Evolutionary conservation across 2,329 filamentous ascomycete genomes (phyloP).

Genomic region (Fusarium poae): DNA sequence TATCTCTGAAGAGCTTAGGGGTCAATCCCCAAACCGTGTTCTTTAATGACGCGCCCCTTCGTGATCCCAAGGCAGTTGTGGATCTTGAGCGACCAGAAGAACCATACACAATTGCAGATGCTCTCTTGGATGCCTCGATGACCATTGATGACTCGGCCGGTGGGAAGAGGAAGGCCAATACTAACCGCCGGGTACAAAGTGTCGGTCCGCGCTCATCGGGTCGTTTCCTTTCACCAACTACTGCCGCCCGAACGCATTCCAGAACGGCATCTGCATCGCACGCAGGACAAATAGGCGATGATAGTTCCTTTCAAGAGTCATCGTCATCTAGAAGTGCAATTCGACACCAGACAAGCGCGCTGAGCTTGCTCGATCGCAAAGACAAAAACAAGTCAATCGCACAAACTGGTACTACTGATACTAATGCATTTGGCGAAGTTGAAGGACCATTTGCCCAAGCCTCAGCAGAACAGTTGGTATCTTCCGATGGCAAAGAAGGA

Average conservation of each 20-base stretch:
- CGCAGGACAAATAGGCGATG: constrained; percentile 48
- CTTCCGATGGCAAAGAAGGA: constrained; percentile 46
- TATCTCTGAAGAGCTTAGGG: constrained; percentile 79
- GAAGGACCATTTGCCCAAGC: constrained; percentile 66
- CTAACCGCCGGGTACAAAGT: constrained; percentile 63
- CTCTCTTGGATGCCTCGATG: constrained; percentile 90
- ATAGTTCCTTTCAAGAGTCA: constrained; percentile 56
- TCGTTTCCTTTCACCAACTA: constrained; percentile 52
- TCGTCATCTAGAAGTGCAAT: constrained; percentile 62
- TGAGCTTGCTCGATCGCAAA: constrained; percentile 70
- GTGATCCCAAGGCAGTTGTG: constrained; percentile 53
- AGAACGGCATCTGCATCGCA: constrained; percentile 53
- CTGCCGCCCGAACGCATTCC: constrained; percentile 54
- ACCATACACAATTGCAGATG: constrained; percentile 88
- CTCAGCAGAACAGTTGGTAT: constrained; percentile 39
- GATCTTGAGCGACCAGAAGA: constrained; percentile 53
- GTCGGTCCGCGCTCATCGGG: constrained; percentile 50
- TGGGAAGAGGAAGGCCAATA: constrained; percentile 64
- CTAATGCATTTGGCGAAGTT: constrained; percentile 71
- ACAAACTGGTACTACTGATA: constrained; percentile 70
- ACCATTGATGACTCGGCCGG: constrained; percentile 79
- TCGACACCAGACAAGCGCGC: constrained; percentile 70
- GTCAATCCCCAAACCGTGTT: constrained; percentile 91
- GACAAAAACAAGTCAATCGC: constrained; percentile 70
- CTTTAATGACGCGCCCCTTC: constrained; percentile 81